These are phyloP conservation scores for Cladophialophora immunda DNA, from an alignment of 2,329 filamentous ascomycete species.

Conservation along the genomic window DNA sequence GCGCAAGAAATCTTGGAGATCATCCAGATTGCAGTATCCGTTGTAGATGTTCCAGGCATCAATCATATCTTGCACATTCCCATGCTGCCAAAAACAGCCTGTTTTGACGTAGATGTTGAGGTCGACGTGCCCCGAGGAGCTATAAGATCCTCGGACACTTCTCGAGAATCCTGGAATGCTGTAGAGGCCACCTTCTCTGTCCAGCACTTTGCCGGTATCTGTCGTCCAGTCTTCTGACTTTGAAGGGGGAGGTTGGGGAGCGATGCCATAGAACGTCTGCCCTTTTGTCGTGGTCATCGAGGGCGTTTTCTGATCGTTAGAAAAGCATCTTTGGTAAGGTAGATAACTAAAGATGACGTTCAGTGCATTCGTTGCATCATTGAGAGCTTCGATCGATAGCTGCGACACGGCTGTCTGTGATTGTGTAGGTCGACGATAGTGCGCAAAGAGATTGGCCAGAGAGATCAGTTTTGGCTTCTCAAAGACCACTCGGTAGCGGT, in stretches of 20 bases:
- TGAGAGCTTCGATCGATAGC: neutral
- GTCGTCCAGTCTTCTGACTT: neutral
- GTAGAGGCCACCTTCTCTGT: neutral
- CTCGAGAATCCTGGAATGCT: conserved; percentile 10
- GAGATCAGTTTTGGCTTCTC: neutral
- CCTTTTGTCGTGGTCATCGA: conserved; percentile 4
- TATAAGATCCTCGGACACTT: neutral
- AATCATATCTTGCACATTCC: conserved; percentile 5
- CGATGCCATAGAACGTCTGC: conserved; percentile 8
- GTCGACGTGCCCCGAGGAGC: neutral
- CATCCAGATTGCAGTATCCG: neutral
- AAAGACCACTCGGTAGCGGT: neutral
- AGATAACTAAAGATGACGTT: conserved; percentile 13
- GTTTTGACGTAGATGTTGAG: conserved; percentile 10
- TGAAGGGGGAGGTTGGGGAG: neutral
- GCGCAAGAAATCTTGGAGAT: neutral
- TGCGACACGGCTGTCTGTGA: neutral
- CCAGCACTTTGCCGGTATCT: neutral
- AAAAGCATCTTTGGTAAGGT: conserved; percentile 3
- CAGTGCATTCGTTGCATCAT: neutral
- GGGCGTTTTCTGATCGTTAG: neutral
- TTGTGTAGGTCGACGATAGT: neutral
- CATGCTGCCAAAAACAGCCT: conserved; percentile 1
- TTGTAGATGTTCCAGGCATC: neutral
- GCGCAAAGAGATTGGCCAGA: neutral